Base-by-base conservation (phyloP, 148 eudicot species). In the Rhododendron mucronatum region DNA sequence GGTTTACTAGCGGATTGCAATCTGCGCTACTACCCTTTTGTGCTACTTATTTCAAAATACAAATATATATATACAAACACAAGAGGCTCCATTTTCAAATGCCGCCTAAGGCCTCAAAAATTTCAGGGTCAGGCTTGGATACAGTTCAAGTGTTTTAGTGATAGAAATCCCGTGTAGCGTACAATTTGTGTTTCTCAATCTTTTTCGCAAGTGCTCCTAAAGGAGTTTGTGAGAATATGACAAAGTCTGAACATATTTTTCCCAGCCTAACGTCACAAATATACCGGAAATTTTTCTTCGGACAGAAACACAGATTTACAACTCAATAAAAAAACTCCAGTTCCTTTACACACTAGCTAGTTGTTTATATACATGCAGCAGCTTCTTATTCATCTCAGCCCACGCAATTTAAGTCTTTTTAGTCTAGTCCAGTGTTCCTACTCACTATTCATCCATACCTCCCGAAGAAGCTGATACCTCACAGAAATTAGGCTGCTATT, bases 391-490 rank as follows among this genome's bases (percentile, higher is more conserved):
- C 73, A 8, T 37, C 47, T 59, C 39, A 21, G 51, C 21, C 44
- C 30, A 11, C 15, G 5, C 82, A 50, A 6, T 41, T 21, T 13
- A 4, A 13, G 5, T 89, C 82, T 95, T 20, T 14, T 4, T 4
- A 71, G 8, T 95, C 98, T 26, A 93, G 91, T 82, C 73, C 26
- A 21, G 47, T 61, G 44, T 16, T 82, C 35, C 75, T 37, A 82
- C 15, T 82, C 75, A n/a, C 74, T 41, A n/a, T 61, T 59, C 75
- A 61, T 61, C 84, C 84, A 82, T 63, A 82, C 84, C 51, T 82
- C 84, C 15, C 95, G 93, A 21, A 97, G 93, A 21, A 97, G 98
- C 74, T 91, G 93, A 89, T 95, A 97, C 88, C 98, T 89, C 37
- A 89, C 80, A 9, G 44, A 85, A 87, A 84, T 88, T 18, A 51